Base-by-base conservation (phyloP, 2,329 filamentous ascomycete species). In the Pseudogymnoascus sp. region DNA sequence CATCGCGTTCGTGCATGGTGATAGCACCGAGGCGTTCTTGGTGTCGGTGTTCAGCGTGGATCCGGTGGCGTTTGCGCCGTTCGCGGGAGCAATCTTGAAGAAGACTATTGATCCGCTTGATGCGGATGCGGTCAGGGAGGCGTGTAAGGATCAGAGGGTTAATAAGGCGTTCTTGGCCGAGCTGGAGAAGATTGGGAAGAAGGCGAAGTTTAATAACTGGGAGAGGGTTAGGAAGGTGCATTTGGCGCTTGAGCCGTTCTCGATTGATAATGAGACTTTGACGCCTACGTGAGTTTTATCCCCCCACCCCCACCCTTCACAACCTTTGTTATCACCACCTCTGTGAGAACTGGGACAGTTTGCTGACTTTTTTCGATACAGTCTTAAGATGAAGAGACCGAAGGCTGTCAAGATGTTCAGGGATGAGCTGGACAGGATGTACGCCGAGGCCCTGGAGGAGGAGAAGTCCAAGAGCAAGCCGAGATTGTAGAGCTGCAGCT, bases 31-130 rank as follows among this genome's bases (percentile, higher is more conserved):
- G 79, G 87, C 90, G 0, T 86, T 83, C 73, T 82, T 97, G 8
- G 92, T 99, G 0, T 92, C 81, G 60, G 84, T 99, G 66, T 93
- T 97, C 65, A 95, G 92, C 63, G 82, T 99, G 49, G 89, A 96
- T 72, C 91, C 93, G 0, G 88, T 90, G 66, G 79, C 84, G 65
- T 99, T 97, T 75, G 89, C 92, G 2, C 80, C 84, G 0, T 97
- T 89, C 71, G 91, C 92, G 5, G 85, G 85, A 76, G 90, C 89
- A 75, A 80, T 96, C 8, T 79, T 97, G 11, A 88, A 88, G 66
- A 84, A 84, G 73, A 80, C 79, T 7, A 83, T 97, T 64, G 75
- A 79, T 0, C 76, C 83, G 0, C 84, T 80, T 0, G 90, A 97
- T 72, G 66, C 85, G 2, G 82, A 82, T 4, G 89, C 84, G 8